Evolutionary conservation across 495 filamentous ascomycete species (phyloP), one percentile per base, ranked within the genome.

Genomic region (Podospora pseudopauciseta): DNA sequence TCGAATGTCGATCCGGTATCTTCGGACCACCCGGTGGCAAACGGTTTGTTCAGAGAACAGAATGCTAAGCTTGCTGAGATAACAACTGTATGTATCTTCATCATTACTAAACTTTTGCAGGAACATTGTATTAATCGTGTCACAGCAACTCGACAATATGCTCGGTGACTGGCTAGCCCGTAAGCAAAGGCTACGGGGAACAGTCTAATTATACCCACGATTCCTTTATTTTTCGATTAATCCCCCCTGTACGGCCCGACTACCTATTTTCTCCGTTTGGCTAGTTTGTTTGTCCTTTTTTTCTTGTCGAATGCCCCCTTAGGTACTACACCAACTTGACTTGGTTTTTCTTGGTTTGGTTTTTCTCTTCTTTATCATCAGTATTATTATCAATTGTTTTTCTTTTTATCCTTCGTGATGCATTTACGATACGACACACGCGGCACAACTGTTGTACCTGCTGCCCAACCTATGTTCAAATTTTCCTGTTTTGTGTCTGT

Each of bases 21-120:
- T 0, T 85, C 87, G 34, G 91, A 96, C 60, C 93, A 98, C 81
- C 93, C 94, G 0, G 84, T 97, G 28, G 92, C 92, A 28, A 87
- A 87, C 4, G 86, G 86, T 27, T 77, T 98, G 39, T 97, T 94
- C 82, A 89, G 87, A 65, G 92, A 95, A 71, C 90, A 96, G 78
- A 93, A 91, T 74, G 88, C 88, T 65, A 87, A 87, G 73, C 77
- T 97, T 72, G 88, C 87, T 56, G 92, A 94, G 74, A 93, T 97
- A 76, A 90, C 89, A 61, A 90, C 86, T 64, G 87, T 88, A 76
- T 80, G 85, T 81, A 55, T 15, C 6, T 67, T 68, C 39, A 27
- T 55, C 26, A 23, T 39, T n/a, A 53, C 26, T 65, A 4, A 61
- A 28, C 0, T 30, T 18, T 32, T n/a, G 20, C 23, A 7, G 5